Base-by-base conservation (phyloP, 805 yeast genomes). In the Metschnikowia sp. region DNA sequence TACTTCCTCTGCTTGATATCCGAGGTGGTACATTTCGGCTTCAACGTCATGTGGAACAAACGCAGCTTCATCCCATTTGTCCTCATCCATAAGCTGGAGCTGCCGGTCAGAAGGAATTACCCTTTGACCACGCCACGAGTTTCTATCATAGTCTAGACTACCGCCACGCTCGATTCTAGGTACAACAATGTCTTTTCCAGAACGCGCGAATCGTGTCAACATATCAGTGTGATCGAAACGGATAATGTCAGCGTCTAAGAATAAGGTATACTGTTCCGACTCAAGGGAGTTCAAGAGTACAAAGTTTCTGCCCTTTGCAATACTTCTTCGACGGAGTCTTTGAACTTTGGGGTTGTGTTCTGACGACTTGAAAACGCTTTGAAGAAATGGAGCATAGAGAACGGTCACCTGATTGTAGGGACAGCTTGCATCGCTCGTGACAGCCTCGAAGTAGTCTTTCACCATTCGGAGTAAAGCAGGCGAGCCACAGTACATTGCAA, bases 51-150 rank as follows among this genome's bases (percentile, higher is more conserved):
- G 39, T 1, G 76, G 76, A 33, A 65, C 64, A 51, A 65, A 71
- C 33, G 59, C 60, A 46, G 63, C 60, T n/a, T 59, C 42, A 1
- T 60, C 63, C 69, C 71, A 68, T 13, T 48, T 34, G 31, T 45
- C 50, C 28, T 40, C 36, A 28, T 52, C 47, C 53, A 48, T 49
- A 31, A 54, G 50, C 12, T 32, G 34, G 12, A 55, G 48, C 11
- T 52, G 50, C 8, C 31, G 28, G 19, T 56, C 56, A 4, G 51
- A 45, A 3, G 76, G 76, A 31, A 44, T 59, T 7, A 64, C 63
- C 48, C 76, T 58, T 36, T 57, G 54, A 1, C 76, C 75, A n/a
- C 59, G 53, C 76, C 76, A 71, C 0, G 74, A 62, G 52, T 71
- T 71, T 42, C 52, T 61, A 51, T 72, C 76, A 48, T 70, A 71